Conservation (phyloP, 1,284 basidiomycete genomes). For the Volvariella volvacea region DNA sequence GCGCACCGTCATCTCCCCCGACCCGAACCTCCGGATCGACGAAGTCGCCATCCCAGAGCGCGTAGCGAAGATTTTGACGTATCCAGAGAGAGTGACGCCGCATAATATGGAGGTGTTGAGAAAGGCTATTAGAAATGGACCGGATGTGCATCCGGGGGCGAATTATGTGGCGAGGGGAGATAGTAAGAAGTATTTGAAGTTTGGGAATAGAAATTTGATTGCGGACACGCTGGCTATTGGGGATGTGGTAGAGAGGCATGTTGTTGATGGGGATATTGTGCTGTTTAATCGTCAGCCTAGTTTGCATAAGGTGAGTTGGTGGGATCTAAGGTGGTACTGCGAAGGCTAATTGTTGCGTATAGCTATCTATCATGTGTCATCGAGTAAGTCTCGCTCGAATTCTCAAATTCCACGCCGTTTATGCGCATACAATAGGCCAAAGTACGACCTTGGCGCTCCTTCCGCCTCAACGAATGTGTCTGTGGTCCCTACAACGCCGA, state of each 20-base stretch:
- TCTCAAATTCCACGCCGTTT: constrained; percentile 1
- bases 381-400: constrained; percentile 45
- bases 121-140: constrained; percentile 82
- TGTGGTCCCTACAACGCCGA: constrained; percentile 99
- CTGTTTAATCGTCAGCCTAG: constrained; percentile 99
- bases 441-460: constrained; percentile 96
- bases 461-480: constrained; percentile 98
- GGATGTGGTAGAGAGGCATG: constrained; percentile 90
- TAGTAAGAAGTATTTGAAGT: constrained; percentile 84
- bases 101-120: constrained; percentile 86
- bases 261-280: constrained; percentile 95
- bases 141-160: constrained; percentile 91
- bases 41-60: constrained; percentile 97
- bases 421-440: constrained; percentile 48
- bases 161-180: constrained; percentile 85
- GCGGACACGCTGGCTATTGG: constrained; percentile 79
- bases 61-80: constrained; percentile 94
- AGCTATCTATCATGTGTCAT: constrained; percentile 99
- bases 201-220: constrained; percentile 69
- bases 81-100: constrained; percentile 90
- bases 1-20: constrained; percentile 97
- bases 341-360: constrained; percentile 24
- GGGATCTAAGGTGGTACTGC: background rate
- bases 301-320: constrained; percentile 76
- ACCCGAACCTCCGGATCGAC: constrained; percentile 97